Base-by-base conservation (phyloP, 176 grass and related monocot species). In the Canna indica region DNA sequence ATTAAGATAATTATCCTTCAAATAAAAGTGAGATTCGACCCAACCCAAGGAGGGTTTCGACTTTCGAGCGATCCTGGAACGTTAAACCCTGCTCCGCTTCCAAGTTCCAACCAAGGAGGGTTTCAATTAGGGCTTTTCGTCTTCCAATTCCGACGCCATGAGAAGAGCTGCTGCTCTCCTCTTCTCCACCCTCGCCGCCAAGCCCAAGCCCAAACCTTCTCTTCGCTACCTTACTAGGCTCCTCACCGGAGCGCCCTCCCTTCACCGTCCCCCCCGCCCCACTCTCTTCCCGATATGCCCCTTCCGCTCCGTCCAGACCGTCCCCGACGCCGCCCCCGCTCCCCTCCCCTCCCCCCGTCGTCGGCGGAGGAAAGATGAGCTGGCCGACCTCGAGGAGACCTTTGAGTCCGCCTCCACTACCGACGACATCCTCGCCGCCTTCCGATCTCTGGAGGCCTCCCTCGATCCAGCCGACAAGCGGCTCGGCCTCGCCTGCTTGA, bases 401-500 rank as follows among this genome's bases (percentile, higher is more conserved):
- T 97, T 97, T 75, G 93, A 97, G 64, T 71, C 68, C 22, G 88
- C 88, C 0, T 81, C 77, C 67, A 81, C 79, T 2, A 85, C 86
- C 11, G 77, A 77, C 7, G 93, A 92, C 9, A 73, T 97, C 50
- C 31, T 85, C 15, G 41, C 75, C 2, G 73, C 86, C 42, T 92
- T 97, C 79, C 69, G 78, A 38, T 71, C 81, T 68, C 74, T 97
- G 16, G 84, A 97, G 71, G 33, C 64, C 24, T 36, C 72, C 41
- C 69, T 97, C 20, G 71, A 85, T 13, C 74, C 88, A n/a, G 48
- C 59, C 63, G 84, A 92, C 81, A 70, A 45, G 60, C 79, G 76
- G 57, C 93, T 97, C n/a, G 88, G 83, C 6, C 83, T 97, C 30
- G 93, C 93, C 67, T 97, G 93, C 82, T 71, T 97, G 57, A 97